Evolutionary conservation across 208 protist genomes (phyloP), one percentile per base, ranked within the genome.

Genomic region (Tritrichomonas foetus): DNA sequence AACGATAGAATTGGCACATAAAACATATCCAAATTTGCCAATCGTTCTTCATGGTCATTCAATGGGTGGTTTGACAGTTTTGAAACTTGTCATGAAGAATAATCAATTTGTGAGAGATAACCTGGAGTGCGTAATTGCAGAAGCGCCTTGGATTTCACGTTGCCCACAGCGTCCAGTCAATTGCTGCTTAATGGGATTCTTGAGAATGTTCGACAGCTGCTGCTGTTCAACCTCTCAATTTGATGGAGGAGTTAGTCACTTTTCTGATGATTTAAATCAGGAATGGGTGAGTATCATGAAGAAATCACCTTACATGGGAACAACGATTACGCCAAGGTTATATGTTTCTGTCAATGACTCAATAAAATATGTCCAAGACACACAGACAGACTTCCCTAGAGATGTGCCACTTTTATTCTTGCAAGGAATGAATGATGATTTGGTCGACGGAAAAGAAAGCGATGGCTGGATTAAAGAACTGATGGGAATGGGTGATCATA

Each of bases 71-170:
- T 20, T 89, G 1, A 57, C 47, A 20, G 47, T 57, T 33, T 8
- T 89, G 33, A 20, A 53, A 33, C 11, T 57, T 22, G 47, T n/a
- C 1, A 53, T 89, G 47, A 89, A 1, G 2, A 3, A 57, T 36
- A 20, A 44, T 33, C 27, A 89, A 22, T 53, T 33, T 14, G 16
- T 89, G 1, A 53, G 30, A 33, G 22, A 89, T 27, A 57, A 57
- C 39, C 11, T 89, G 33, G 39, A 57, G 1, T 13, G 22, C 13
- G 3, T 33, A 3, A 89, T 89, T 39, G 44, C 47, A 20, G 78
- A 89, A 89, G 44, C 41, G 0, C 78, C 78, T 33, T 89, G 78
- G 78, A 89, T 89, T 89, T 89, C 78, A 27, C 78, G 3, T 53
- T 89, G 78, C 78, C 78, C 78, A 39, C 78, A 89, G 30, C 5